Base-by-base conservation (phyloP, 768 basidiomycete species). In the Lentinula sp. region DNA sequence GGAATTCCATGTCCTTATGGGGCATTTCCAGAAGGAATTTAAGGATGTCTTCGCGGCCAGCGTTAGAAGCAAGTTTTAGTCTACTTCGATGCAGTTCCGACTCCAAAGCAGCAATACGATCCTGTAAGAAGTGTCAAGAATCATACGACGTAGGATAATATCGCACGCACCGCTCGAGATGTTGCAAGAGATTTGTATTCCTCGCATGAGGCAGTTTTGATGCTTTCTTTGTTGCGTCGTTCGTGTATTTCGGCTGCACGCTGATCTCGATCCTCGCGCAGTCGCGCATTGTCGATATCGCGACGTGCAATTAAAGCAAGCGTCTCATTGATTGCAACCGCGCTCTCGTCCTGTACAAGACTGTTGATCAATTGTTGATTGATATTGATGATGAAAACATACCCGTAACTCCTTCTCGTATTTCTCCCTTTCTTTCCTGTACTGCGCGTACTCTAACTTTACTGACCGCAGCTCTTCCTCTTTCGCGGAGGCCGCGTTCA, bases 21-120 rank as follows among this genome's bases (percentile, higher is more conserved):
- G 81, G 77, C 18, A 80, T 84, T 49, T 77, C 77, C 57, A 86
- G 75, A 64, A 95, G 80, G 70, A 93, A 92, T 4, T 74, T 73
- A 71, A 95, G 78, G 37, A 93, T 76, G 53, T 93, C 88, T 62
- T 85, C 84, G 23, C 89, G 80, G 5, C 87, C 85, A 1, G 82
- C 77, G 31, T 85, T 74, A 0, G 92, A 91, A 18, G 91, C 93
- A n/a, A 95, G 75, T 34, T 83, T 82, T 15, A 88, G 80, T 70
- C 89, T 91, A 64, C 89, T 77, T 23, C 94, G 80, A 45, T 76
- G 79, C 10, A 89, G 75, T 70, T 98, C 93, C 1, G 88, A 88
- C 63, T 84, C 76, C 28, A 96, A 70, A 32, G 84, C 82, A 11
- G 70, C 69, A 48, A 98, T 86, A 42, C 94, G 88, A 62, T 89